phyloP scores from a whole-genome alignment of 306 rosid species.

The Mucuna pruriens region DNA sequence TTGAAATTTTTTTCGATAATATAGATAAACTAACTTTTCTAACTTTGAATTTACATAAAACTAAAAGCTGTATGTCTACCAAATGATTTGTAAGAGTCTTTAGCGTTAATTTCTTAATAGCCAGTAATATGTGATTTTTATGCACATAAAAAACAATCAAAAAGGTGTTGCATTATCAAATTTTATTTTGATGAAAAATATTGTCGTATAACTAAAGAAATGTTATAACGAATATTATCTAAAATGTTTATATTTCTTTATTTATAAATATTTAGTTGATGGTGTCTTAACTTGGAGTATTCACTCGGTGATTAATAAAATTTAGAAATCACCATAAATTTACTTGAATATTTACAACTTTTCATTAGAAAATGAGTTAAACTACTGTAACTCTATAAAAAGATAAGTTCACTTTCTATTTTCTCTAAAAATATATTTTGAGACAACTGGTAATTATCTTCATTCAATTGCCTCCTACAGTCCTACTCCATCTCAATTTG shows the following conservation, averaged over 20 bases:
- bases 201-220: background rate
- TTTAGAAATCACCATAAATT: background rate
- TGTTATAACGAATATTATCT: background rate
- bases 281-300: background rate
- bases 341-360: background rate
- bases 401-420: background rate
- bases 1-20: no score
- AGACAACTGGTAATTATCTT: background rate
- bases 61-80: no score
- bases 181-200: background rate
- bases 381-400: background rate
- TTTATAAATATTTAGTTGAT: background rate
- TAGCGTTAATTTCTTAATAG: background rate
- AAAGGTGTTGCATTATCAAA: background rate
- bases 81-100: no score
- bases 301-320: background rate
- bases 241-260: no score
- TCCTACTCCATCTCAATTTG: background rate
- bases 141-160: background rate
- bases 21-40: no score
- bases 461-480: background rate
- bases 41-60: no score
- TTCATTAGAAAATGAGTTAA: background rate
- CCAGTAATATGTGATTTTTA: background rate
- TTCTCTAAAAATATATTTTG: no score